Conservation (phyloP, 2,329 filamentous ascomycete genomes). For the Calonectria pauciramosa region DNA sequence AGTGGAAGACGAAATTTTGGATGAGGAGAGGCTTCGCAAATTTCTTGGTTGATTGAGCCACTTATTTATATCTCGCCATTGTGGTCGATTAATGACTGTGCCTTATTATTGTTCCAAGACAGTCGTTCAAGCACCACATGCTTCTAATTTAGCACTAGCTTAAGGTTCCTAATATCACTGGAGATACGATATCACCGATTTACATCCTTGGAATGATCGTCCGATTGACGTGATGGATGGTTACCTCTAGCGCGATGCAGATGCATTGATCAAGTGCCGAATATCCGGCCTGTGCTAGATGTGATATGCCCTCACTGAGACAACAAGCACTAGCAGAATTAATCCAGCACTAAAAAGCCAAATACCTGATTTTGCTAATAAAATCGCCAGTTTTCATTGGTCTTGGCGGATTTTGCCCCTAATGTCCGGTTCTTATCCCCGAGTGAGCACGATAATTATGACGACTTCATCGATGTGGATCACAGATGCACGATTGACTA, state of each 20-base stretch:
- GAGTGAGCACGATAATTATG: neutral
- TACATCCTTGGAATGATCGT: neutral
- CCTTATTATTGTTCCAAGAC: neutral
- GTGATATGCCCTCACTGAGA: neutral
- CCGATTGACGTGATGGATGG: neutral
- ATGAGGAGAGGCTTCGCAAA: neutral
- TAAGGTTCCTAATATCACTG: neutral
- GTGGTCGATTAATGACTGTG: neutral
- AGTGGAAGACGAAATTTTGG: constrained; percentile 1
- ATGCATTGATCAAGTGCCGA: neutral
- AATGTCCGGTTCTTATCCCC: constrained; percentile 21
- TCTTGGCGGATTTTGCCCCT: constrained; percentile 9
- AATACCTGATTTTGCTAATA: neutral
- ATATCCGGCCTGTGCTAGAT: neutral
- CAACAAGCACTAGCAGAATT: neutral
- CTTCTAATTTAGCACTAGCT: neutral
- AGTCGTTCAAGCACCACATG: neutral
- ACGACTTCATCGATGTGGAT: neutral
- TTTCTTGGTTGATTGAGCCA: neutral
- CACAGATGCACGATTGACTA: neutral
- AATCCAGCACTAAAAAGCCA: too few relatives aligned
- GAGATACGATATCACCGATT: neutral
- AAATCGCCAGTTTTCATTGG: neutral
- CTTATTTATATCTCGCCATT: neutral
- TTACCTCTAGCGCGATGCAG: neutral